phyloP scores from a whole-genome alignment of 441 rosid species.

The Geranium incanum region DNA sequence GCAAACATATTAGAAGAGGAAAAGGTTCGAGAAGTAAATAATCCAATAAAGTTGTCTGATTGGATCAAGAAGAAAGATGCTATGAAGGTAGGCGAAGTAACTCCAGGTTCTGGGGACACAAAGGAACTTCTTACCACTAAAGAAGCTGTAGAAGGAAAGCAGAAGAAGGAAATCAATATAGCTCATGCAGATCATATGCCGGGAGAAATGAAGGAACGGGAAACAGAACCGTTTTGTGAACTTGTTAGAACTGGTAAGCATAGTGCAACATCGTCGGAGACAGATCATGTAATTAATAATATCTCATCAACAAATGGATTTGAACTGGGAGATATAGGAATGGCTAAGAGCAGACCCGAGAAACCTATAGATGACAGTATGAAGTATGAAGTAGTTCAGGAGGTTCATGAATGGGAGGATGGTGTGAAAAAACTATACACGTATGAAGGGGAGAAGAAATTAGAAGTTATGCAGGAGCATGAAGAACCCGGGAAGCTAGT shows the following conservation, averaged over 20 bases:
- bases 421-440: constrained; percentile 20
- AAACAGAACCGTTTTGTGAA: constrained; percentile 15
- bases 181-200: constrained; percentile 15
- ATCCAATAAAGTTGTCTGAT: constrained; percentile 18
- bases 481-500: constrained; percentile 17
- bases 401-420: constrained; percentile 17
- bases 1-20: constrained; percentile 25
- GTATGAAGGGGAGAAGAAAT: constrained; percentile 15
- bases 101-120: constrained; percentile 18
- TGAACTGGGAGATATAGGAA: constrained; percentile 22
- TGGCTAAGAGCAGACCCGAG: constrained; percentile 15
- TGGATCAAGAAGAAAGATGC: constrained; percentile 18
- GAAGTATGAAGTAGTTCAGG: constrained; percentile 15
- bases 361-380: constrained; percentile 20
- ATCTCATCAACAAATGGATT: constrained; percentile 18
- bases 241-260: not conserved
- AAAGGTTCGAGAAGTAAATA: constrained; percentile 19
- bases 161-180: not conserved
- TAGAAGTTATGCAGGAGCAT: constrained; percentile 7
- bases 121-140: constrained; percentile 17
- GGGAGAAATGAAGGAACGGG: constrained; percentile 23
- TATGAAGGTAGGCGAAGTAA: constrained; percentile 19
- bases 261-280: constrained; percentile 6
- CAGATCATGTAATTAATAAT: constrained; percentile 21
- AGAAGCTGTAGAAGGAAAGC: constrained; percentile 20